Conservation (phyloP, 139 green algal genomes). For the Chlorella sp. region DNA sequence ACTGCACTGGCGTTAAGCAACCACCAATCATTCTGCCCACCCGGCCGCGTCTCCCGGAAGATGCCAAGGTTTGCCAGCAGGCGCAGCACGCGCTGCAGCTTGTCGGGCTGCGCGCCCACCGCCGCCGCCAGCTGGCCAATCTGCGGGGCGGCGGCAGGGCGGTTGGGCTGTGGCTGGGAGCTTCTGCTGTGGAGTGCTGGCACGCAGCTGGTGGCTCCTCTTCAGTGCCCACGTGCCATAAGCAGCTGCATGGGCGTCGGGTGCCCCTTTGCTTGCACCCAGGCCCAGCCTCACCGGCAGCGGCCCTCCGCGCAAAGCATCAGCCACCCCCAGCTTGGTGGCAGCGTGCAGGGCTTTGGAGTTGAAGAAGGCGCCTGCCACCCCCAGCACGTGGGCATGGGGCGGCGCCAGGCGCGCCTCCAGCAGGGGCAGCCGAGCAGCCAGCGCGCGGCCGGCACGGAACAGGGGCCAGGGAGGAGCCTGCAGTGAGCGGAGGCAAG, state of each 20-base stretch:
- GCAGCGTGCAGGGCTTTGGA: neutral
- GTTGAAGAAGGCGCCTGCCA: neutral
- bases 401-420: neutral
- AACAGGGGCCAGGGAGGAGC: neutral
- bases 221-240: too few species aligned
- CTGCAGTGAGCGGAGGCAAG: neutral
- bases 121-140: neutral
- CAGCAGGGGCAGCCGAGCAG: neutral
- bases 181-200: too few species aligned
- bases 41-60: neutral
- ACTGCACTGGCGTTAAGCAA: too few species aligned
- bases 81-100: constrained; percentile 11
- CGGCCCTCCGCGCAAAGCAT: neutral
- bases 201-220: too few species aligned
- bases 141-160: too few species aligned
- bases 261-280: too few species aligned
- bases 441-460: neutral
- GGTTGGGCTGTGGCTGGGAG: too few species aligned
- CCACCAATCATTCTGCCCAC: too few species aligned
- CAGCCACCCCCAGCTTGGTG: neutral
- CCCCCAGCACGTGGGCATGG: neutral
- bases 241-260: too few species aligned
- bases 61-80: neutral
- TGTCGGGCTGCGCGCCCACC: neutral
- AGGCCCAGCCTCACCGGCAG: neutral